Evolutionary conservation across 2,329 filamentous ascomycete genomes (phyloP).

Genomic region (Aspergillus carbonarius): DNA sequence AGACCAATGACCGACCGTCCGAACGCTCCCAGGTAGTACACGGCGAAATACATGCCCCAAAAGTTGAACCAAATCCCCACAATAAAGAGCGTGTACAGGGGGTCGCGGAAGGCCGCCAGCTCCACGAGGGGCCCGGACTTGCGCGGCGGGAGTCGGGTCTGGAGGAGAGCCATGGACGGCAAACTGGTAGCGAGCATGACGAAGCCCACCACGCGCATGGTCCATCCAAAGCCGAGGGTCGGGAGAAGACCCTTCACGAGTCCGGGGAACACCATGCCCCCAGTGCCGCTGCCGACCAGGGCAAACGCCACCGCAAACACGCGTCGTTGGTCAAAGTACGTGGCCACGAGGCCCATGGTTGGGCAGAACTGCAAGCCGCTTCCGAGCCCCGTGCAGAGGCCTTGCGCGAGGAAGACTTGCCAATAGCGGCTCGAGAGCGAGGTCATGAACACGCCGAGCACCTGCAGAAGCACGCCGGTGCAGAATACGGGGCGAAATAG

Average conservation of each 20-base stretch:
- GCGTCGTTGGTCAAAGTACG: constrained; percentile 13
- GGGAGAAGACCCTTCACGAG: background rate
- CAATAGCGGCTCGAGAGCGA: constrained; percentile 17
- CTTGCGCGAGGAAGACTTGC: constrained; percentile 19
- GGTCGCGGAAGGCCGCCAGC: constrained; percentile 12
- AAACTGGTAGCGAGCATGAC: constrained; percentile 16
- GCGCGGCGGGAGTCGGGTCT: constrained; percentile 10
- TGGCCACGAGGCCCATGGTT: constrained; percentile 11
- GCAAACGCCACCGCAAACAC: constrained; percentile 1
- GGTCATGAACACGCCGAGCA: constrained; percentile 28
- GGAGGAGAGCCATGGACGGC: constrained; percentile 7
- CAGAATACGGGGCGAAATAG: constrained; percentile 34
- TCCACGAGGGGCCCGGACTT: constrained; percentile 12
- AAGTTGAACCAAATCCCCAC: constrained; percentile 19
- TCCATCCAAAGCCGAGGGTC: background rate
- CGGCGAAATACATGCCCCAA: constrained; percentile 16
- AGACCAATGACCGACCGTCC: background rate
- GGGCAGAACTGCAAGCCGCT: constrained; percentile 16
- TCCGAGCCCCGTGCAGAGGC: constrained; percentile 17
- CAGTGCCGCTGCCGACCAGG: background rate
- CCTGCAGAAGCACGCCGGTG: constrained; percentile 28
- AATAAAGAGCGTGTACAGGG: constrained; percentile 41
- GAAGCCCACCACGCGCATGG: constrained; percentile 48
- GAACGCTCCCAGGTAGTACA: background rate
- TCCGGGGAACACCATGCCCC: constrained; percentile 5